A percentile compares a stretch with the other conserved stretches of the same genome.
Evolutionary conservation across 2,329 filamentous ascomycete genomes (phyloP).

Genomic region (Hymenoscyphus albidus): DNA sequence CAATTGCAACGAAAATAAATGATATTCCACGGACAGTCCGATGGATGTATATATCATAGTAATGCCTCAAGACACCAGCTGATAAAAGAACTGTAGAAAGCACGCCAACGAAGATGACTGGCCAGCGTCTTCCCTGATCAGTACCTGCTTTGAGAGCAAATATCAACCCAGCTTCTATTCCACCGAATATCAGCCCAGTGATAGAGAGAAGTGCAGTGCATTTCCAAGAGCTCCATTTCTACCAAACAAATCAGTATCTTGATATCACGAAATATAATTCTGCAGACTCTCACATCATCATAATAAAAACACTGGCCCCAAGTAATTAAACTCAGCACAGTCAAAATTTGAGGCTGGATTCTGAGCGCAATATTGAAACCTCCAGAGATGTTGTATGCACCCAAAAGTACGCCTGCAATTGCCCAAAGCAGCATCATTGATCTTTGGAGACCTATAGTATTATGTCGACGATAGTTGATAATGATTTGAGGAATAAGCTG

Average conservation of each 20-base stretch:
- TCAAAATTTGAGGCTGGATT: conserved; percentile 36
- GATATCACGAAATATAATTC: background rate
- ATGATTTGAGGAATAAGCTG: conserved; percentile 67
- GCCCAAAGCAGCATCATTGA: conserved; percentile 73
- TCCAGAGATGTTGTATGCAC: conserved; percentile 39
- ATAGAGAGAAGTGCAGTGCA: conserved; percentile 47
- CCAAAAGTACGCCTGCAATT: conserved; percentile 63
- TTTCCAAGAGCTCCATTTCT: conserved; percentile 51
- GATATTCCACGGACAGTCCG: conserved; percentile 67
- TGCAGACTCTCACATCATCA: conserved; percentile 42
- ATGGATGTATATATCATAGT: conserved; percentile 64
- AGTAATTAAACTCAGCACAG: conserved; percentile 34
- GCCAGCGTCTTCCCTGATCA: conserved; percentile 51
- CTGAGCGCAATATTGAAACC: conserved; percentile 34
- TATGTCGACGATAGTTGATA: conserved; percentile 63
- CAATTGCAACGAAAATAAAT: conserved; percentile 67
- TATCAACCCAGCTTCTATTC: conserved; percentile 56
- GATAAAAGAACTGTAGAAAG: conserved; percentile 60
- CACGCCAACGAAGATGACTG: conserved; percentile 62
- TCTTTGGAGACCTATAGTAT: conserved; percentile 61
- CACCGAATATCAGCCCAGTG: conserved; percentile 55
- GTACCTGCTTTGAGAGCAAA: conserved; percentile 45
- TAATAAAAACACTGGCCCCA: conserved; percentile 36
- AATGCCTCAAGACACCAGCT: conserved; percentile 63
- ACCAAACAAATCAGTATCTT: background rate